phyloP scores from a whole-genome alignment of 306 rosid genomes.

The Malus domestica region DNA sequence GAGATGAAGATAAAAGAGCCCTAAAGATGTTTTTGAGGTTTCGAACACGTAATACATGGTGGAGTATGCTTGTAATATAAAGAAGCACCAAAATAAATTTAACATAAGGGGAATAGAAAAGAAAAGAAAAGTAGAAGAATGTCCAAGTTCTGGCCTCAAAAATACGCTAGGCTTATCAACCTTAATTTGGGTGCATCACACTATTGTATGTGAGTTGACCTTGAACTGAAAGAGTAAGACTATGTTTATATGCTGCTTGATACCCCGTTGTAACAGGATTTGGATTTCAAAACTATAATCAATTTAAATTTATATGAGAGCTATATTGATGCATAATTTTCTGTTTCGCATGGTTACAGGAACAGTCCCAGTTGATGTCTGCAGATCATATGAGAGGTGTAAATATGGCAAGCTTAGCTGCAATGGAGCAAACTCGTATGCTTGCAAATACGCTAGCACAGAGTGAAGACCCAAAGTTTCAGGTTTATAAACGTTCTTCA shows the following conservation, averaged over 20 bases:
- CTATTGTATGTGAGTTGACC: neutral
- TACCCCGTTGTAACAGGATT: neutral
- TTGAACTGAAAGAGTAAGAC: neutral
- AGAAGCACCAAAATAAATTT: neutral
- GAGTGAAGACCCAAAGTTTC: conserved; percentile 90
- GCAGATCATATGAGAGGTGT: conserved; percentile 58
- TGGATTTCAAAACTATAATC: neutral
- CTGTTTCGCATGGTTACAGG: conserved; percentile 4
- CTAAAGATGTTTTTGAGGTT: neutral
- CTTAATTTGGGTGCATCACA: neutral
- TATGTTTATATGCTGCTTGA: neutral
- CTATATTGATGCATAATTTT: neutral
- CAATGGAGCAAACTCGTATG: conserved; percentile 91
- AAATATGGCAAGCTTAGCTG: conserved; percentile 62
- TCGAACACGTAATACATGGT: neutral
- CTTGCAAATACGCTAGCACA: conserved; percentile 93
- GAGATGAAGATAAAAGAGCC: neutral
- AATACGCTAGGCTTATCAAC: neutral
- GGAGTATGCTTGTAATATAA: neutral
- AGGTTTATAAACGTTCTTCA: conserved; percentile 40
- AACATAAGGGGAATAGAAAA: neutral
- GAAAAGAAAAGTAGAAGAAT: neutral
- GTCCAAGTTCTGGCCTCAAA: neutral
- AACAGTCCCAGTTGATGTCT: conserved; percentile 75
- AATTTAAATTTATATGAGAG: neutral